Evolutionary conservation across 179 eudicot species (phyloP), one percentile per base, ranked within the genome.

Genomic region (Silene vulgaris): DNA sequence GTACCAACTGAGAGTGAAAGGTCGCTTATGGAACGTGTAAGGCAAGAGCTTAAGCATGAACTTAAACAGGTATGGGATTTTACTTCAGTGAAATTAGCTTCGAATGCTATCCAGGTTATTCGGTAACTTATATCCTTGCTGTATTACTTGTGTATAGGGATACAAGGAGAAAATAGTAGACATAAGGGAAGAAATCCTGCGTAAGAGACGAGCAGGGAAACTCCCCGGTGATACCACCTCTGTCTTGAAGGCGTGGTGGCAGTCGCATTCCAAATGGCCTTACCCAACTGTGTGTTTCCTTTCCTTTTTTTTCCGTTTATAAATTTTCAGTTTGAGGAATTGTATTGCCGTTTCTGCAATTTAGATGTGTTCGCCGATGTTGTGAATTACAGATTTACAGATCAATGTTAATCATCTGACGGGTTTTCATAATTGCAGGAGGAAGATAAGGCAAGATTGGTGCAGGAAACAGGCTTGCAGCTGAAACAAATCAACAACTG

Each of bases 151-250:
- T 69, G 0, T 28, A 67, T 65, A 91, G 97, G 97, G 91, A 50
- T 91, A 91, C 86, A 91, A 91, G 82, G 93, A 88, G 86, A 91
- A 90, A 64, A 86, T 90, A 13, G 96, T 89, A 59, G 96, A 90
- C 77, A 90, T 90, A 62, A 86, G 96, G 79, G 96, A 90, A 72
- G 96, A 90, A 69, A 90, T 90, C 43, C 80, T 89, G 40, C 90
- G 96, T 69, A 91, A 91, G 83, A 89, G 97, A 81, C 85, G 97
- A 80, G 96, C 96, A 0, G 96, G 96, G 57, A 90, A 90, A 77
- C 89, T 90, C 20, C 96, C 96, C 12, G 96, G 97, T 57, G 97
- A 91, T 78, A 91, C 97, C 68, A 91, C 97, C 64, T 91, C 94
- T 74, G 90, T 87, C 70, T 82, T 91, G 28, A 91, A 91, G 72